Evolutionary conservation across 2,329 filamentous ascomycete genomes (phyloP).

Genomic region (Fusarium burgessii): DNA sequence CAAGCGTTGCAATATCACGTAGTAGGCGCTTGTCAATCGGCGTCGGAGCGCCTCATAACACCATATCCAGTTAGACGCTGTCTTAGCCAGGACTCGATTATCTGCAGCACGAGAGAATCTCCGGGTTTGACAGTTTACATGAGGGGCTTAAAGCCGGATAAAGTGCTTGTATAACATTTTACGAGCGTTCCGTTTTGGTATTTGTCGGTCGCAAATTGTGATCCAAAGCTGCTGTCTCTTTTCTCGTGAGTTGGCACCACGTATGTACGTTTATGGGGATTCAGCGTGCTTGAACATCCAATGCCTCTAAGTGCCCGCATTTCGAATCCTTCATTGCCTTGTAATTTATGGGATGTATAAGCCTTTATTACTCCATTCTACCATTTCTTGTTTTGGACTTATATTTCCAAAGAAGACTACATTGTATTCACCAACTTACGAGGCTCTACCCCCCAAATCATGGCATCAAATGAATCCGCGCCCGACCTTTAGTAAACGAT

Average conservation of each 20-base stretch:
- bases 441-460: neutral
- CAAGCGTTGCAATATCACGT: neutral
- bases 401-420: too few species aligned
- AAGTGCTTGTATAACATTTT: neutral
- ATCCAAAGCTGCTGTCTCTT: neutral
- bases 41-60: slow-evolving; percentile 15
- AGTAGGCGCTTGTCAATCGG: neutral
- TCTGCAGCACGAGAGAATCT: slow-evolving; percentile 10
- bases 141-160: neutral
- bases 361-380: too few species aligned
- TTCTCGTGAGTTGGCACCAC: neutral
- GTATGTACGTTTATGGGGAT: neutral
- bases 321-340: too few species aligned
- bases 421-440: too few species aligned
- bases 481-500: neutral
- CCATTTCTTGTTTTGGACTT: too few species aligned
- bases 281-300: neutral
- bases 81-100: slow-evolving; percentile 14
- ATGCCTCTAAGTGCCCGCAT: neutral
- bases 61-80: slow-evolving; percentile 12
- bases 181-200: neutral
- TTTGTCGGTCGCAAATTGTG: neutral
- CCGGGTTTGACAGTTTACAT: neutral
- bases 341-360: too few species aligned
- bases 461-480: neutral